Base-by-base conservation (phyloP, 257 asterid species). In the Solanum appendiculatum region DNA sequence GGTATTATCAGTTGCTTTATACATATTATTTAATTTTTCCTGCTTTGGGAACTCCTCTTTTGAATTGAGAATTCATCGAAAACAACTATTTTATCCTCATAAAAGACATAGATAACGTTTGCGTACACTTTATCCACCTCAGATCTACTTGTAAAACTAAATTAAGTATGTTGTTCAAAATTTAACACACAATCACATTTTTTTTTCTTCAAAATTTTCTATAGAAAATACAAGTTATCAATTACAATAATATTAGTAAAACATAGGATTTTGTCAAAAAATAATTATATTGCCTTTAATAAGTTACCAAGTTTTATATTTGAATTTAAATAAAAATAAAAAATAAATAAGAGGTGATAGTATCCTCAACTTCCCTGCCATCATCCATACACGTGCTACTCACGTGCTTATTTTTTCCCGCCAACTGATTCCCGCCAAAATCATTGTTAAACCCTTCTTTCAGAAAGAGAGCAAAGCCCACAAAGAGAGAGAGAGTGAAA, bases 351-450 rank as follows among this genome's bases (percentile, higher is more conserved):
- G 68, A 9, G 6, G n/a, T n/a, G n/a, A n/a, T n/a, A n/a, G n/a
- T n/a, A n/a, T n/a, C n/a, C 68, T 23, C 9, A 58, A 58, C 27
- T 9, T 10, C 40, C 42, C 25, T 42, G 42, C 16, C 81, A 34
- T 15, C 40, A 31, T 69, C n/a, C 48, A 81, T 4, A 12, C 87
- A 69, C 86, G 82, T 87, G 86, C 87, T 29, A 27, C n/a, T 36
- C 89, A 66, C 94, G 85, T 89, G 91, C 44, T 9, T 6, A 7
- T 9, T 89, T 6, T 23, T 80, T 96, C 97, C 97, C 98, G 98
- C 98, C 98, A 90, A 90, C 31, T 36, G 18, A 14, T 89, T 94
- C 98, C 98, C 98, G 98, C 98, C 96, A 90, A 91, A 80, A 83
- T 16, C 31, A 25, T 6, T 23, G 39, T 39, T 64, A 44, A 87